Percentiles rank a stretch among this genome's conserved stretches.
phyloP scores from a whole-genome alignment of 2,329 filamentous ascomycete species.

The Colletotrichum melonis region DNA sequence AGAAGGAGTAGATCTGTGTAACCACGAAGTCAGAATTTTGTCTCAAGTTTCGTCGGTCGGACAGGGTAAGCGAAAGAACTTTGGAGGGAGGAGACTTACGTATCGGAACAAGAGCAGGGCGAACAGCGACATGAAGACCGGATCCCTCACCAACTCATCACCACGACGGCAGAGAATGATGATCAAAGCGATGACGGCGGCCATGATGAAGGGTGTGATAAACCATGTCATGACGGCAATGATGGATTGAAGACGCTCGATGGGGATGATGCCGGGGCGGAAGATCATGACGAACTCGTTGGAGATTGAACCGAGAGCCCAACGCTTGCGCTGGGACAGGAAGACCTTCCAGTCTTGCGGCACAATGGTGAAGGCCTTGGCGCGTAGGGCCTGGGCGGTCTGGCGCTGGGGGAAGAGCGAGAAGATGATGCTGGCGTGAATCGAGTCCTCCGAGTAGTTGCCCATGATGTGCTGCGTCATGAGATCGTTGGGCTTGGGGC shows the following conservation, averaged over 20 bases:
- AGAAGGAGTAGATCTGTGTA: conserved; percentile 52
- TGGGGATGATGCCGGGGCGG: conserved; percentile 52
- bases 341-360: conserved; percentile 59
- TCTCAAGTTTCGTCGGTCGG: neutral
- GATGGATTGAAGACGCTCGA: conserved; percentile 57
- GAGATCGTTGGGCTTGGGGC: conserved; percentile 59
- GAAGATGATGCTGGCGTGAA: conserved; percentile 61
- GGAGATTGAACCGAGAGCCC: conserved; percentile 59
- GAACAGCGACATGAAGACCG: conserved; percentile 51
- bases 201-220: conserved; percentile 57
- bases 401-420: conserved; percentile 55
- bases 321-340: conserved; percentile 59
- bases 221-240: conserved; percentile 59
- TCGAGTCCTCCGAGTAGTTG: conserved; percentile 60
- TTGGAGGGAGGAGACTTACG: conserved; percentile 45
- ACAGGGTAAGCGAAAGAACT: neutral
- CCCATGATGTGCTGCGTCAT: conserved; percentile 62
- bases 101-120: conserved; percentile 51
- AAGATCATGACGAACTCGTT: conserved; percentile 63
- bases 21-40: conserved; percentile 13
- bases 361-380: conserved; percentile 59
- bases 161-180: conserved; percentile 48
- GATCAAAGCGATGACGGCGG: conserved; percentile 50
- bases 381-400: conserved; percentile 58
- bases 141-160: conserved; percentile 46